A percentile compares a stretch with the other conserved stretches of the same genome.
Conservation (phyloP, 129 eudicot genomes). For the Apium graveolens region DNA sequence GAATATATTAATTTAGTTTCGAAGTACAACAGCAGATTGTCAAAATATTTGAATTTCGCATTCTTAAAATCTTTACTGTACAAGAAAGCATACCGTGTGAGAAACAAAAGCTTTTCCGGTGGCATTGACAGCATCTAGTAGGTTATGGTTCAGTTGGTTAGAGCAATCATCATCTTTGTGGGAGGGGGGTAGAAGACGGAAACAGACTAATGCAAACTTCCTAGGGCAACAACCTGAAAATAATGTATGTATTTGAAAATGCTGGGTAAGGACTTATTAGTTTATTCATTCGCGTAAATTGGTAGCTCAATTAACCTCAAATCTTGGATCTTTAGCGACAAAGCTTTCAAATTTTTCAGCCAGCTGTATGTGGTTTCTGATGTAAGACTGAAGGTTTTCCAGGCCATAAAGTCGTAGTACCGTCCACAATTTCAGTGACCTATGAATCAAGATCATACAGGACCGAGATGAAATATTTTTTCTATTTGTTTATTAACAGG, state of each 20-base stretch:
- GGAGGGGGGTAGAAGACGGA: constrained; percentile 63
- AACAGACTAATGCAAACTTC: constrained; percentile 84
- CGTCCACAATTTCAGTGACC: constrained; percentile 96
- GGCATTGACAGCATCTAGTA: constrained; percentile 77
- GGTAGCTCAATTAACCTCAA: constrained; percentile 43
- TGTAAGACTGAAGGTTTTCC: constrained; percentile 80
- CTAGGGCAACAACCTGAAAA: constrained; percentile 67
- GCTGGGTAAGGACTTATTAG: background rate
- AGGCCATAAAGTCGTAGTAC: constrained; percentile 86
- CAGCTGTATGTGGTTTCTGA: constrained; percentile 74
- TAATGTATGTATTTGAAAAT: background rate
- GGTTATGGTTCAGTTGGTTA: constrained; percentile 58
- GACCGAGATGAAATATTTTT: background rate
- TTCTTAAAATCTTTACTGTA: background rate
- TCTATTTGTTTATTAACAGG: background rate
- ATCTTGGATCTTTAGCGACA: constrained; percentile 66
- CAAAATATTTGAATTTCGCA: background rate
- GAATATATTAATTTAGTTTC: background rate
- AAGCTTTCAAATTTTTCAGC: constrained; percentile 71
- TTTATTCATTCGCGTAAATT: background rate
- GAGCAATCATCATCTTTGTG: constrained; percentile 30
- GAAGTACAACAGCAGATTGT: background rate
- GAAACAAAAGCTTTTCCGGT: constrained; percentile 80
- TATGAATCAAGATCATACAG: constrained; percentile 18
- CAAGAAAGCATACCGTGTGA: constrained; percentile 60